Evolutionary conservation across 2,329 filamentous ascomycete species (phyloP), one percentile per base, ranked within the genome.

Genomic region (Botrytis paeoniae): DNA sequence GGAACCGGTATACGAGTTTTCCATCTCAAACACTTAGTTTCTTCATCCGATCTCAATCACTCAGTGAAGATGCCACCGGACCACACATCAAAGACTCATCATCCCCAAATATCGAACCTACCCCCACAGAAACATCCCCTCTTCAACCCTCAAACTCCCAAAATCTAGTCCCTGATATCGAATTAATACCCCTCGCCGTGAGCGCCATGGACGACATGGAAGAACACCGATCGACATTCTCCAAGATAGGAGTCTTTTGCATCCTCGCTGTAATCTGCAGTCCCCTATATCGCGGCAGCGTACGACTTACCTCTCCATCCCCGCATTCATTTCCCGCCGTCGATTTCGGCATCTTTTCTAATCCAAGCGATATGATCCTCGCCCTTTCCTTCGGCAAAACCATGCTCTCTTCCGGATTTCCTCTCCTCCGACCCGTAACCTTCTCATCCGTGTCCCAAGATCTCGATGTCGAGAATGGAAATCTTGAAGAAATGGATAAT

Each of bases 261-360:
- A 41, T 72, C 41, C 37, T 74, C 9, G 54, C 71, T 7, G 73
- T 68, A 10, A 43, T 73, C 25, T 39, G 66, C 14, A 54, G 57
- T 32, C 70, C 70, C 1, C 60, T 66, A 35, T 75, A 73, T 9
- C 63, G 48, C 12, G 69, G 74, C 14, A 73, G 61, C 20, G 69
- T 73, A 1, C 70, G 71, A 9, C 64, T 74, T 10, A 35, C 41
- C 3, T 74, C 73, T n/a, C n/a, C 73, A 29, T 62, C 74, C 35
- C 66, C 64, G 2, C 37, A 71, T 32, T 62, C 69, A 2, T 25
- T 39, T 14, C 74, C 70, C 8, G 64, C 69, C n/a, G 70, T 75
- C 22, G 73, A 74, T 60, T 64, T 73, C 35, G 70, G 68, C 12
- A 45, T 73, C n/a, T 32, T 74, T 9, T 74, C 74, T 12, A 45